phyloP scores from a whole-genome alignment of 345 rosid genomes.

The Rubroshorea leprosula region DNA sequence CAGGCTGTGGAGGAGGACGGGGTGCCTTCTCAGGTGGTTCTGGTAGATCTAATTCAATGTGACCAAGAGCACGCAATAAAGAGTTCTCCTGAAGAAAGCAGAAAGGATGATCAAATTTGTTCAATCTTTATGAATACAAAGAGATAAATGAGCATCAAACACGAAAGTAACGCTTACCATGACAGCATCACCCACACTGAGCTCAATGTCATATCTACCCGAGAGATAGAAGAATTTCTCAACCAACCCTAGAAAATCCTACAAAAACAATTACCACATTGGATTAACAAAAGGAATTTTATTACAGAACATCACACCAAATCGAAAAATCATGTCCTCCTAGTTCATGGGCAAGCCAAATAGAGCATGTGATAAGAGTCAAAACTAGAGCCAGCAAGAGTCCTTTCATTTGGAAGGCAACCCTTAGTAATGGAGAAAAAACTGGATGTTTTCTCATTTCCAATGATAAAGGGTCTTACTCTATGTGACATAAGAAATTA shows the following conservation, averaged over 20 bases:
- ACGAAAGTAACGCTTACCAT: slow-evolving; percentile 54
- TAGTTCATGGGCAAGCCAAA: not conserved
- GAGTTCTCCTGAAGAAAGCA: slow-evolving; percentile 72
- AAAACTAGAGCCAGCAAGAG: not conserved
- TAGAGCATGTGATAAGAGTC: not conserved
- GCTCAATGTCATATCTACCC: slow-evolving; percentile 80
- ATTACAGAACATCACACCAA: not conserved
- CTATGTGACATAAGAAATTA: not conserved
- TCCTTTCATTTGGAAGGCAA: not conserved
- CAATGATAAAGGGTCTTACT: not conserved
- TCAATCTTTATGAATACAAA: not conserved
- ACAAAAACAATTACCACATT: slow-evolving; percentile 15
- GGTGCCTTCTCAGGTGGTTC: slow-evolving; percentile 89
- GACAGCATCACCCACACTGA: slow-evolving; percentile 81
- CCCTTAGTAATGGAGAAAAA: not conserved
- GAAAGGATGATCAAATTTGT: slow-evolving; percentile 5
- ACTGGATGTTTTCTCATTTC: not conserved
- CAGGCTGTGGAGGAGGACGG: slow-evolving; percentile 56
- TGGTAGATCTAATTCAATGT: slow-evolving; percentile 80
- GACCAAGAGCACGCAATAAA: slow-evolving; percentile 56
- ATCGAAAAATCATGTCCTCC: not conserved
- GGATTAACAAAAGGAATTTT: slow-evolving; percentile 4
- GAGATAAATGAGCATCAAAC: not conserved
- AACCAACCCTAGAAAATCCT: slow-evolving; percentile 94
- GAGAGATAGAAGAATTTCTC: slow-evolving; percentile 94